Evolutionary conservation across 1,139 yeast genomes (phyloP).

Genomic region (Blastobotrys elegans): DNA sequence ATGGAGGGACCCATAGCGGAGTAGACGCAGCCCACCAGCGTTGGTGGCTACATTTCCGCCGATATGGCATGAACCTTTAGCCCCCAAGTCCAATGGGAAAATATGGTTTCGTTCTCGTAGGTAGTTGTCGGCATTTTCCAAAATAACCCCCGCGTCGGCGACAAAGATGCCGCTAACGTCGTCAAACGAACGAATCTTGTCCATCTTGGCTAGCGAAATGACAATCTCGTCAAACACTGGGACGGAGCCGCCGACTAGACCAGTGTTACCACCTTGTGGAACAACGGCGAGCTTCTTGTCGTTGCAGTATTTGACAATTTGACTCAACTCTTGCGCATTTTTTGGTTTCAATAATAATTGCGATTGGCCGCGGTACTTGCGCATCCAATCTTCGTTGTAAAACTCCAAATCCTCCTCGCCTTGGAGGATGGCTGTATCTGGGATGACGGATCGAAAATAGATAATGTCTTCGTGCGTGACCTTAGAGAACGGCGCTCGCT

Average conservation of each 20-base stretch:
- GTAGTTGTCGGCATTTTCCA: conserved; percentile 79
- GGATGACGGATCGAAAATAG: conserved; percentile 55
- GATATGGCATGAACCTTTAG: conserved; percentile 94
- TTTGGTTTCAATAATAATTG: conserved; percentile 79
- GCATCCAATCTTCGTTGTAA: conserved; percentile 94
- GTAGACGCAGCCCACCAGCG: conserved; percentile 89
- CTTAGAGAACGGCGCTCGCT: conserved; percentile 34
- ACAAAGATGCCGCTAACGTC: conserved; percentile 77
- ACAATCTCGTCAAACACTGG: conserved; percentile 92
- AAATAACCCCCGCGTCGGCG: conserved; percentile 85
- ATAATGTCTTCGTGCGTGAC: conserved; percentile 56
- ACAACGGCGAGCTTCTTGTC: conserved; percentile 76
- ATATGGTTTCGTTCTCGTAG: conserved; percentile 79
- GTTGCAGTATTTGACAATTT: conserved; percentile 77
- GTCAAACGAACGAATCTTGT: conserved; percentile 78
- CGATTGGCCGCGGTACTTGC: conserved; percentile 87
- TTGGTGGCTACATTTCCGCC: conserved; percentile 96
- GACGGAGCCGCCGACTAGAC: conserved; percentile 90
- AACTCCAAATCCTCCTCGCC: conserved; percentile 62
- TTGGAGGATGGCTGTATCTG: conserved; percentile 43
- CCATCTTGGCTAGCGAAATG: conserved; percentile 62
- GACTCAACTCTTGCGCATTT: conserved; percentile 70
- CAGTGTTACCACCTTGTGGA: conserved; percentile 98
- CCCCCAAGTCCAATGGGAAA: conserved; percentile 93
- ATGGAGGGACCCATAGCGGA: conserved; percentile 89